A percentile compares a stretch with the other conserved stretches of the same genome.
These are phyloP conservation scores for Daldinia decipiens DNA, from an alignment of 495 filamentous ascomycete genomes.

Conservation along the genomic window DNA sequence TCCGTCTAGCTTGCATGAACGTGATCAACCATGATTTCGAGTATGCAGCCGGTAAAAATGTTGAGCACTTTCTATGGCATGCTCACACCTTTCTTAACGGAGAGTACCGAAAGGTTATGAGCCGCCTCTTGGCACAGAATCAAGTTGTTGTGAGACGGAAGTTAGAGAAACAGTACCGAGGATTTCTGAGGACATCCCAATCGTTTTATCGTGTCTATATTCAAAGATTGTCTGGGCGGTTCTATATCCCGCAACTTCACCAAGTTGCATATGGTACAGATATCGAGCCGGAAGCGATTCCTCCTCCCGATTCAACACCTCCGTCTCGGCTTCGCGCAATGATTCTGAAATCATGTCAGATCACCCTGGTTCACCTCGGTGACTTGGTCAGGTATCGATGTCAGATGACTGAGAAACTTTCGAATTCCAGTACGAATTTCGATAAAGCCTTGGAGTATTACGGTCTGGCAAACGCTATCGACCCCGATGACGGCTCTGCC, in stretches of 20 bases:
- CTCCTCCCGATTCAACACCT: slow-evolving; percentile 51
- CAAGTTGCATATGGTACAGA: slow-evolving; percentile 75
- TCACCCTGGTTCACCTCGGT: slow-evolving; percentile 84
- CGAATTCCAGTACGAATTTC: slow-evolving; percentile 61
- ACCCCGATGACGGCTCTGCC: slow-evolving; percentile 79
- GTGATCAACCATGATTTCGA: slow-evolving; percentile 79
- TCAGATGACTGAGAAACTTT: slow-evolving; percentile 59
- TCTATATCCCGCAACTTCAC: slow-evolving; percentile 76
- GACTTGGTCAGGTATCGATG: slow-evolving; percentile 93
- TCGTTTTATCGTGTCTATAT: slow-evolving; percentile 89
- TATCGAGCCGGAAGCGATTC: slow-evolving; percentile 56
- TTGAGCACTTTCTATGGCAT: slow-evolving; percentile 81
- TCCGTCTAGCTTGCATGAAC: slow-evolving; percentile 74
- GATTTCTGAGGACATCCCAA: slow-evolving; percentile 86
- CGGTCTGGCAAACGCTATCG: slow-evolving; percentile 77
- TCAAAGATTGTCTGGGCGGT: slow-evolving; percentile 77
- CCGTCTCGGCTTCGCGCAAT: slow-evolving; percentile 62
- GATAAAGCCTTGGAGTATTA: slow-evolving; percentile 87
- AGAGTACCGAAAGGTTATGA: slow-evolving; percentile 72
- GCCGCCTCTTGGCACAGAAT: slow-evolving; percentile 57
- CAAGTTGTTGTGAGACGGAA: slow-evolving; percentile 81
- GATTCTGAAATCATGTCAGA: slow-evolving; percentile 80
- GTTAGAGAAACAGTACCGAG: slow-evolving; percentile 77
- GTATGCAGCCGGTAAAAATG: slow-evolving; percentile 67
- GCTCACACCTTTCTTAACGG: slow-evolving; percentile 79